Evolutionary conservation across 371 early-diverging fungal species (phyloP).

Genomic region (Circinella umbellata): DNA sequence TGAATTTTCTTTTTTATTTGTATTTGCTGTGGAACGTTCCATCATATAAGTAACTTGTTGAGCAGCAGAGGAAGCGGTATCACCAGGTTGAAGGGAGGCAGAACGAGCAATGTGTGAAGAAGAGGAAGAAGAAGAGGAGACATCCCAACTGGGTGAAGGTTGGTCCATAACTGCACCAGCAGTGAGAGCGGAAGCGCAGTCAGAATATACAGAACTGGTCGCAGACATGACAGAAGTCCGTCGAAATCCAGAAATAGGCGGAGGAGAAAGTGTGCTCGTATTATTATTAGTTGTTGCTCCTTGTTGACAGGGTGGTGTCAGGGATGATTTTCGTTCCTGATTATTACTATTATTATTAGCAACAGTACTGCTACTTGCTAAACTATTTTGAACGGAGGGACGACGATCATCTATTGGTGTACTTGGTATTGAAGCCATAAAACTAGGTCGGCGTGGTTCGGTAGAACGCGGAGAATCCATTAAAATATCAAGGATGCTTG

Average conservation of each 20-base stretch:
- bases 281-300: conserved; percentile 13
- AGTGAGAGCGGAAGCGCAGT: conserved; percentile 8
- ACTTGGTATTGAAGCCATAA: conserved; percentile 10
- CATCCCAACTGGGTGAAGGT: conserved; percentile 15
- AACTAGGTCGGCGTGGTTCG: conserved; percentile 25
- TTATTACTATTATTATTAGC: not conserved
- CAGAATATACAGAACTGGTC: conserved; percentile 20
- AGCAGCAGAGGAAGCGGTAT: not conserved
- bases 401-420: conserved; percentile 22
- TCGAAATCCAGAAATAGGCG: conserved; percentile 31
- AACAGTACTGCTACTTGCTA: not conserved
- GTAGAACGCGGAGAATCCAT: conserved; percentile 40
- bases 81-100: conserved; percentile 20
- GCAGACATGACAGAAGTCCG: conserved; percentile 31
- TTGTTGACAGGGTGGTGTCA: conserved; percentile 24
- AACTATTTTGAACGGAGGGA: conserved; percentile 19
- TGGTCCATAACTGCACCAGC: conserved; percentile 11
- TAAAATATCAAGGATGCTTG: conserved; percentile 52
- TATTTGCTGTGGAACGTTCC: conserved; percentile 6
- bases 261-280: conserved; percentile 28
- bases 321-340: conserved; percentile 40
- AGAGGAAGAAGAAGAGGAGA: conserved; percentile 7
- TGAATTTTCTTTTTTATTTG: conserved; percentile 33
- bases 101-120: conserved; percentile 10
- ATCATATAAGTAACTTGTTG: conserved; percentile 13